Evolutionary conservation across 345 rosid species (phyloP).

Genomic region (Murraya koenigii): DNA sequence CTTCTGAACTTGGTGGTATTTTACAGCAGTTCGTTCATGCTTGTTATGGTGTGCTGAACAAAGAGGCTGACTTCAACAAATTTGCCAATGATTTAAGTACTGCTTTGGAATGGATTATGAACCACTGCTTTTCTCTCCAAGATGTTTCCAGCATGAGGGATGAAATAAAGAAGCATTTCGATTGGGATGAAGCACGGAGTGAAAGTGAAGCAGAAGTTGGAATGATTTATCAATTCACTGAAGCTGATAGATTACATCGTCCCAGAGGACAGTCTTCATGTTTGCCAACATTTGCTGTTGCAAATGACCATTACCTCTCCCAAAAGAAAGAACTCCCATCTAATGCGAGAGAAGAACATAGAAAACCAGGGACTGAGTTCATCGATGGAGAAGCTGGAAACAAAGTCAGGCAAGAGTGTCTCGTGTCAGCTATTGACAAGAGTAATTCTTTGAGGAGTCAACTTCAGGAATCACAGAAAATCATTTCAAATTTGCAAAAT

Average conservation of each 20-base stretch:
- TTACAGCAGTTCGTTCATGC: slow-evolving; percentile 58
- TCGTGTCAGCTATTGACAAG: slow-evolving; percentile 26
- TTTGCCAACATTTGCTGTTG: slow-evolving; percentile 14
- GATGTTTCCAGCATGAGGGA: slow-evolving; percentile 91
- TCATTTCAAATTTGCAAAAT: slow-evolving; percentile 28
- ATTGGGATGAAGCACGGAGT: slow-evolving; percentile 66
- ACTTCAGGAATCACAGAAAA: slow-evolving; percentile 41
- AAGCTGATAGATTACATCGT: slow-evolving; percentile 31
- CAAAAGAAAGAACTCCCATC: slow-evolving; percentile 26
- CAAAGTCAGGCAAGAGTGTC: slow-evolving; percentile 30
- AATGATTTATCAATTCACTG: slow-evolving; percentile 30
- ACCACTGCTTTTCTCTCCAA: slow-evolving; percentile 88
- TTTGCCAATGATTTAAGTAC: slow-evolving; percentile 58
- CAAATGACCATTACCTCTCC: slow-evolving; percentile 12
- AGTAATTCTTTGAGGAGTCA: slow-evolving; percentile 27
- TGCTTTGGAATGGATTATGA: slow-evolving; percentile 78
- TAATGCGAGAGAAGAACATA: slow-evolving; percentile 33
- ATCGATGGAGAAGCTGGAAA: slow-evolving; percentile 24
- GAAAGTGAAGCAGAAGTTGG: slow-evolving; percentile 67
- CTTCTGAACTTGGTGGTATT: slow-evolving; percentile 54
- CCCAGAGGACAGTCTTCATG: slow-evolving; percentile 11
- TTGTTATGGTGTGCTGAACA: slow-evolving; percentile 61
- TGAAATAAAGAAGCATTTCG: slow-evolving; percentile 57
- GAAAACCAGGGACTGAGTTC: slow-evolving; percentile 26
- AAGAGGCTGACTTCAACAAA: slow-evolving; percentile 53